Evolutionary conservation across 1,284 basidiomycete genomes (phyloP).

Genomic region (Butyriboletus appendiculatus): DNA sequence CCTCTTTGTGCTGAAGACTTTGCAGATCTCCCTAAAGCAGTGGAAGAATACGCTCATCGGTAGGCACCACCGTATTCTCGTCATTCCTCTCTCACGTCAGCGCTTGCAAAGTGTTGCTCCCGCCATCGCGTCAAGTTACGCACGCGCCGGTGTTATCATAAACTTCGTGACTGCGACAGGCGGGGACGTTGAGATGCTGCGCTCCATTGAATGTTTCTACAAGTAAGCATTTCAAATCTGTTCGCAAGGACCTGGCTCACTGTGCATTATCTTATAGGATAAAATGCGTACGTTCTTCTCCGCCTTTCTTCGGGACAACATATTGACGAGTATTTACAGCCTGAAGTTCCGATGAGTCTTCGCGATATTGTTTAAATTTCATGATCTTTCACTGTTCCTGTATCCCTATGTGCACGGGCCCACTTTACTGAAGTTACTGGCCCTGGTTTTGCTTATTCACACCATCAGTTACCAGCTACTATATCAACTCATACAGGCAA

Average conservation of each 20-base stretch:
- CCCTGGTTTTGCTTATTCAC: slow-evolving; percentile 30
- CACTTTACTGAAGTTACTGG: slow-evolving; percentile 20
- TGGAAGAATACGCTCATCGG: slow-evolving; percentile 95
- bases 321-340: slow-evolving; percentile 45
- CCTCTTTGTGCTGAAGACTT: slow-evolving; percentile 10
- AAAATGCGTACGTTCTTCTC: slow-evolving; percentile 72
- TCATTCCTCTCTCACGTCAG: slow-evolving; percentile 3
- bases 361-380: slow-evolving; percentile 76
- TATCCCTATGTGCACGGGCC: slow-evolving; percentile 66
- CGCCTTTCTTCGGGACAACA: background rate
- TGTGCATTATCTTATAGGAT: slow-evolving; percentile 50
- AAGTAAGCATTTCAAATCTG: slow-evolving; percentile 50
- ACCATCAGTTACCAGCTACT: slow-evolving; percentile 38
- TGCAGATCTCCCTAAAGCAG: slow-evolving; percentile 88
- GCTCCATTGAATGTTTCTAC: slow-evolving; percentile 97
- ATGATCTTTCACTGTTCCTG: slow-evolving; percentile 49
- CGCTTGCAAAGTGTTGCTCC: slow-evolving; percentile 63
- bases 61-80: slow-evolving; percentile 35
- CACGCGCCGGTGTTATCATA: slow-evolving; percentile 85
- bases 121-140: slow-evolving; percentile 77
- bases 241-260: slow-evolving; percentile 10
- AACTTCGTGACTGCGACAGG: slow-evolving; percentile 97
- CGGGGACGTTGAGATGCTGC: slow-evolving; percentile 96
- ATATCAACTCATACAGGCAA: slow-evolving; percentile 42
- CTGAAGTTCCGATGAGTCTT: slow-evolving; percentile 85